Conservation (phyloP, 2,329 filamentous ascomycete species). For the Canariomyces notabilis region DNA sequence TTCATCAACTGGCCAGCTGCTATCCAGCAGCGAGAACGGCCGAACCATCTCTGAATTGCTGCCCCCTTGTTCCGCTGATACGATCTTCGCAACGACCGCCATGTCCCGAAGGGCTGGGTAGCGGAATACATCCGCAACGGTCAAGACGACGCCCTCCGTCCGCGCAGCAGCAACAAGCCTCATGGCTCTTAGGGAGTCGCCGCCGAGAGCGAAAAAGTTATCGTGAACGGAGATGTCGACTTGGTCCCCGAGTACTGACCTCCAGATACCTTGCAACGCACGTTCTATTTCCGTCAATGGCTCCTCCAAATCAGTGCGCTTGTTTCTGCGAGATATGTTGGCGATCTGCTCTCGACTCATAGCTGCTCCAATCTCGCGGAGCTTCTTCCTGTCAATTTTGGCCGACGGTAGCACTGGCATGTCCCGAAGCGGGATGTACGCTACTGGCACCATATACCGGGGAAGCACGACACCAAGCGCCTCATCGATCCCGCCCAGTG, state of each 20-base stretch:
- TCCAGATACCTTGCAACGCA: slow-evolving; percentile 32
- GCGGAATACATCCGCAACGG: slow-evolving; percentile 43
- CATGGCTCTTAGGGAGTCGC: slow-evolving; percentile 51
- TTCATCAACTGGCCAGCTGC: slow-evolving; percentile 31
- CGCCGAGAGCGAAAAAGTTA: slow-evolving; percentile 45
- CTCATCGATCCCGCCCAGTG: slow-evolving; percentile 18
- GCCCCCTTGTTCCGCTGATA: slow-evolving; percentile 4
- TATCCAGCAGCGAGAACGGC: slow-evolving; percentile 38
- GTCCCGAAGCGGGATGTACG: slow-evolving; percentile 38
- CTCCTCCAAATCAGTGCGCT: background rate
- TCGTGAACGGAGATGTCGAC: slow-evolving; percentile 32
- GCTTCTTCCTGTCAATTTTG: slow-evolving; percentile 41
- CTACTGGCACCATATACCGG: slow-evolving; percentile 37
- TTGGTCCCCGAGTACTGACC: slow-evolving; percentile 14
- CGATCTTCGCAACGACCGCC: slow-evolving; percentile 33
- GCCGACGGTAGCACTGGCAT: slow-evolving; percentile 41
- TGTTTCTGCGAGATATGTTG: background rate
- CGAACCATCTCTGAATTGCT: slow-evolving; percentile 17
- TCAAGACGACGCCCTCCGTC: slow-evolving; percentile 35
- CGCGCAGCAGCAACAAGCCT: slow-evolving; percentile 42
- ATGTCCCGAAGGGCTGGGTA: slow-evolving; percentile 40
- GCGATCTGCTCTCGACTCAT: slow-evolving; percentile 15
- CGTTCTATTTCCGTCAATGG: slow-evolving; percentile 30
- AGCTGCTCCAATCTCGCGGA: slow-evolving; percentile 30
- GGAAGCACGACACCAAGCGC: slow-evolving; percentile 21